Conservation (phyloP, 306 rosid genomes). For the Ammopiptanthus mongolicus region DNA sequence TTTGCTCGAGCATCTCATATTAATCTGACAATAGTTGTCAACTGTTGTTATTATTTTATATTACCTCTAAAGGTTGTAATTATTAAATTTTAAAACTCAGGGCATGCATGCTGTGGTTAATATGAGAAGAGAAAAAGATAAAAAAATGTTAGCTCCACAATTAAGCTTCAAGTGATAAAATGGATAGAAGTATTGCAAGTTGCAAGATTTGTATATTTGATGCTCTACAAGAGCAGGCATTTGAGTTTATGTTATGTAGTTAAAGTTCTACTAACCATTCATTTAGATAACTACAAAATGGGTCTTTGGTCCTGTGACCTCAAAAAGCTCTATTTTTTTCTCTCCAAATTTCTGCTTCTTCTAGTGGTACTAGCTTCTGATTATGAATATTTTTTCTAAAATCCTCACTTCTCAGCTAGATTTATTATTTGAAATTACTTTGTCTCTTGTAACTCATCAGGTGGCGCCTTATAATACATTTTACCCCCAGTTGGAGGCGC, state of each 20-base stretch:
- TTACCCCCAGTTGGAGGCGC: conserved; percentile 80
- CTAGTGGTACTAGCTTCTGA: conserved; percentile 4
- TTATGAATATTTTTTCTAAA: neutral
- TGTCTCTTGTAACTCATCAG: conserved; percentile 31
- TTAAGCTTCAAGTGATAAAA: conserved; percentile 13
- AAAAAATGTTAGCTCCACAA: neutral
- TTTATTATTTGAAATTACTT: conserved; percentile 8
- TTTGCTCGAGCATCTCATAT: neutral
- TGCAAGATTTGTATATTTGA: neutral
- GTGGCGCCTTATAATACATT: conserved; percentile 97
- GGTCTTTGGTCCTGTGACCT: neutral
- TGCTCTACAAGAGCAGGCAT: conserved; percentile 8
- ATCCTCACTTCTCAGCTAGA: conserved; percentile 3
- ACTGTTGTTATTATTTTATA: neutral
- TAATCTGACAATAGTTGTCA: neutral
- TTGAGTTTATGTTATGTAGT: neutral
- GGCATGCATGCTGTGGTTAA: neutral
- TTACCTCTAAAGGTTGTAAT: neutral
- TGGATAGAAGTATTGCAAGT: neutral
- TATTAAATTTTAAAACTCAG: neutral
- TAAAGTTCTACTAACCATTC: neutral
- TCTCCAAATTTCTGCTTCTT: neutral
- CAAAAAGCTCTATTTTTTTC: neutral
- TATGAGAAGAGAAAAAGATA: neutral
- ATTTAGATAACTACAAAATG: neutral